phyloP scores from a whole-genome alignment of 768 basidiomycete species.

The Boletus subparvulus region DNA sequence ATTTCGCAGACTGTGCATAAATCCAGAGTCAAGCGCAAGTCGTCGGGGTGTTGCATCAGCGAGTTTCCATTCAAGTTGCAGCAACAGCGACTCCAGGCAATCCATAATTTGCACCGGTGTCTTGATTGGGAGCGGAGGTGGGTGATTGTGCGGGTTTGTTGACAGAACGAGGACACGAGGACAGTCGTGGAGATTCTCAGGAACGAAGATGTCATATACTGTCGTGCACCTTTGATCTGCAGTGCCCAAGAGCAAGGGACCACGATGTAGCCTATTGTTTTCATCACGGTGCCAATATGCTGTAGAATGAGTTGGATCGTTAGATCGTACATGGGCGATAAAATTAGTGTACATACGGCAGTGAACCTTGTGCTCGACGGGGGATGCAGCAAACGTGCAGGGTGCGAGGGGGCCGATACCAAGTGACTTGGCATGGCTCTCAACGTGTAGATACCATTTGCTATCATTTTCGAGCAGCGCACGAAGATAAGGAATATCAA shows the following conservation, averaged over 20 bases:
- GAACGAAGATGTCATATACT: neutral
- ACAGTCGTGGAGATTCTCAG: neutral
- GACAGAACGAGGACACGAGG: neutral
- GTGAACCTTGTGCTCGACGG: no score
- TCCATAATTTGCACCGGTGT: neutral
- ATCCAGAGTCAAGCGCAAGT: neutral
- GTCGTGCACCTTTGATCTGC: neutral
- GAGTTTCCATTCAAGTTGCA: neutral
- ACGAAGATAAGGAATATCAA: constrained; percentile 13
- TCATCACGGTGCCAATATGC: neutral
- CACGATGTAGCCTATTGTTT: no score
- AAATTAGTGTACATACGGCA: no score
- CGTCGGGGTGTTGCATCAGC: neutral
- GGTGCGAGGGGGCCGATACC: constrained; percentile 24
- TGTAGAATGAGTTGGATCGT: neutral
- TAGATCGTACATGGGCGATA: no score
- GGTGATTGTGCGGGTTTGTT: neutral
- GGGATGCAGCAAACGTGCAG: constrained; percentile 8
- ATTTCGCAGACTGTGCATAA: neutral
- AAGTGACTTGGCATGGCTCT: constrained; percentile 1
- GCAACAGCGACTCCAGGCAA: neutral
- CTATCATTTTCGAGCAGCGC: constrained; percentile 16
- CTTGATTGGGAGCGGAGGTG: neutral
- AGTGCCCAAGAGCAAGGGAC: no score
- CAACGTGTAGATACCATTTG: neutral